phyloP scores from a whole-genome alignment of 2,329 filamentous ascomycete species.

The Trichoderma sp. region DNA sequence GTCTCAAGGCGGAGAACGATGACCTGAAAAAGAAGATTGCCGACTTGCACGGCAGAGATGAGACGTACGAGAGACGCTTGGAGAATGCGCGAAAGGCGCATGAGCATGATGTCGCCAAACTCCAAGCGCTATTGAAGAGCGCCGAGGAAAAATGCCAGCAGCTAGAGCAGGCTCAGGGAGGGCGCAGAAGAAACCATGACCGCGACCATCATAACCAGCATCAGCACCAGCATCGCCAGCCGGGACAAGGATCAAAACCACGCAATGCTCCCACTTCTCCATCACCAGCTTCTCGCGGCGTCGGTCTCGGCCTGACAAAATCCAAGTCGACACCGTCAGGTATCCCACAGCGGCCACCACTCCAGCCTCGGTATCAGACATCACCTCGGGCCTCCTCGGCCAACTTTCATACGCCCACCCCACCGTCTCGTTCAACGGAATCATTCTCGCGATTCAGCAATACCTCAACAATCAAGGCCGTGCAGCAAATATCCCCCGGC shows the following conservation, averaged over 20 bases:
- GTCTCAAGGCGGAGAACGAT: constrained; percentile 35
- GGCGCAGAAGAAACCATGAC: constrained; percentile 25
- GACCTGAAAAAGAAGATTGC: constrained; percentile 35
- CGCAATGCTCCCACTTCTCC: constrained; percentile 20
- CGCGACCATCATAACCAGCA: constrained; percentile 20
- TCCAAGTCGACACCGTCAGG: constrained; percentile 28
- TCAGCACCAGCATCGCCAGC: constrained; percentile 23
- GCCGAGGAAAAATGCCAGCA: constrained; percentile 34
- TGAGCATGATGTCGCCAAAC: constrained; percentile 32
- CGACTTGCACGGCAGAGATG: constrained; percentile 39
- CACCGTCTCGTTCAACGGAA: background rate
- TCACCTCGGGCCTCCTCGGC: constrained; percentile 13
- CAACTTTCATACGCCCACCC: constrained; percentile 9
- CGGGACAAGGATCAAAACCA: constrained; percentile 15
- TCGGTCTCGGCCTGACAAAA: constrained; percentile 26
- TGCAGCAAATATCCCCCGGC: constrained; percentile 21
- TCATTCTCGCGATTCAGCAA: constrained; percentile 17
- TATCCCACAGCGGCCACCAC: constrained; percentile 23
- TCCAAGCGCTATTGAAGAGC: constrained; percentile 38
- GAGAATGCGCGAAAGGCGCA: constrained; percentile 37
- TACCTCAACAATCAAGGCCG: constrained; percentile 20
- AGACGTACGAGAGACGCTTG: constrained; percentile 40
- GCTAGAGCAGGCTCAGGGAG: constrained; percentile 30
- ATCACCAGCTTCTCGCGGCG: constrained; percentile 20
- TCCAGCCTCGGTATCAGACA: constrained; percentile 1